Percentiles rank a stretch among this genome's conserved stretches.
These are phyloP conservation scores for Phylloporus sp. DNA, from an alignment of 768 basidiomycete species.

Conservation along the genomic window DNA sequence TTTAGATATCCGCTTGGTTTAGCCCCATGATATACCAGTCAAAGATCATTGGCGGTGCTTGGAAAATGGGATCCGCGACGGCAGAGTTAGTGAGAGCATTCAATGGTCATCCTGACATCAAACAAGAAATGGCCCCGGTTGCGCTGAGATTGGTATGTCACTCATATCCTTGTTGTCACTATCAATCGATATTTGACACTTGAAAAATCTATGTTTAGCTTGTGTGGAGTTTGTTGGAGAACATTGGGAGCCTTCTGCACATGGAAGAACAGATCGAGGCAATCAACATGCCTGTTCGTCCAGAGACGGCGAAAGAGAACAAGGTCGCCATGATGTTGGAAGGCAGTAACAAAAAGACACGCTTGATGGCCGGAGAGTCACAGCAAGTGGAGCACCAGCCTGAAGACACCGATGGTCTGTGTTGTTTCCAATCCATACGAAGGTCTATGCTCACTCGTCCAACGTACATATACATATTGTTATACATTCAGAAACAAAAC, in stretches of 20 bases:
- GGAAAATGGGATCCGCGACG: not conserved
- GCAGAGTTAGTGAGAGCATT: not conserved
- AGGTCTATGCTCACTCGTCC: too few species aligned
- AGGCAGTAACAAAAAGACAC: not conserved
- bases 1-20: not conserved
- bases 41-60: not conserved
- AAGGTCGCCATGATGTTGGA: not conserved
- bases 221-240: too few species aligned
- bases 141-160: too few species aligned
- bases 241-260: not conserved
- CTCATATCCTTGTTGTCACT: too few species aligned
- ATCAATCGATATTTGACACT: too few species aligned
- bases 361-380: not conserved
- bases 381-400: not conserved
- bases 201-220: too few species aligned
- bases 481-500: not conserved
- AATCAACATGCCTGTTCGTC: not conserved
- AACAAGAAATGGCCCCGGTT: too few species aligned
- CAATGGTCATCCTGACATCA: not conserved
- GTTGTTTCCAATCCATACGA: too few species aligned
- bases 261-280: not conserved
- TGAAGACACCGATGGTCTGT: too few species aligned
- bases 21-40: not conserved
- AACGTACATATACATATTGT: too few species aligned
- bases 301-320: not conserved